These are phyloP conservation scores for Trametes elegans DNA, from an alignment of 768 basidiomycete species.

Conservation along the genomic window DNA sequence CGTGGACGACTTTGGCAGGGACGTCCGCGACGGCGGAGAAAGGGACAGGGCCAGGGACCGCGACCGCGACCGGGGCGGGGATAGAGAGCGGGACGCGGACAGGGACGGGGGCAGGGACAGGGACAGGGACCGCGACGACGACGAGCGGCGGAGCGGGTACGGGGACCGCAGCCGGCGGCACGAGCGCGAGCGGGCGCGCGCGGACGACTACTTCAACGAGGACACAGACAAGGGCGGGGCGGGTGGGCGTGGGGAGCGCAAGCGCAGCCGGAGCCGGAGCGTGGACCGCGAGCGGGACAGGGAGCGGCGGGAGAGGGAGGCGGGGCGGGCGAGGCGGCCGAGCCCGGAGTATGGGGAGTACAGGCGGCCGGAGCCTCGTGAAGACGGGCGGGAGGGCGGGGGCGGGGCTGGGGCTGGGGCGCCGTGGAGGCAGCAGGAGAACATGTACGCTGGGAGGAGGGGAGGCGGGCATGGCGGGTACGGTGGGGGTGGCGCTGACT, in stretches of 20 bases:
- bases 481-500: slow-evolving; percentile 48
- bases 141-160: slow-evolving; percentile 22
- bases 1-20: no score
- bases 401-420: slow-evolving; percentile 21
- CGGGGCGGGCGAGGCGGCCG: slow-evolving; percentile 30
- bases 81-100: slow-evolving; percentile 30
- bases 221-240: neutral
- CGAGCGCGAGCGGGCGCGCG: slow-evolving; percentile 27
- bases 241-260: slow-evolving; percentile 3
- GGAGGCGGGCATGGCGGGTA: slow-evolving; percentile 26
- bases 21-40: no score
- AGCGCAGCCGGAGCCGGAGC: slow-evolving; percentile 26
- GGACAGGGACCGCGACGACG: slow-evolving; percentile 22
- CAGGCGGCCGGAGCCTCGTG: slow-evolving; percentile 33
- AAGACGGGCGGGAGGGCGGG: slow-evolving; percentile 19
- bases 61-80: slow-evolving; percentile 18
- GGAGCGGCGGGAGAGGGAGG: slow-evolving; percentile 27
- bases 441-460: slow-evolving; percentile 53
- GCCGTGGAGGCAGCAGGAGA: slow-evolving; percentile 49
- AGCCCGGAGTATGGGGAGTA: slow-evolving; percentile 32
- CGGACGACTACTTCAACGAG: slow-evolving; percentile 37
- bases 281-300: slow-evolving; percentile 25
- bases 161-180: slow-evolving; percentile 23
- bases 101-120: slow-evolving; percentile 27
- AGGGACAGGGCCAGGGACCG: slow-evolving; percentile 24